Percentiles rank a stretch among this genome's conserved stretches.
These are phyloP conservation scores for Serendipita sp. DNA, from an alignment of 768 basidiomycete species.

Conservation along the genomic window DNA sequence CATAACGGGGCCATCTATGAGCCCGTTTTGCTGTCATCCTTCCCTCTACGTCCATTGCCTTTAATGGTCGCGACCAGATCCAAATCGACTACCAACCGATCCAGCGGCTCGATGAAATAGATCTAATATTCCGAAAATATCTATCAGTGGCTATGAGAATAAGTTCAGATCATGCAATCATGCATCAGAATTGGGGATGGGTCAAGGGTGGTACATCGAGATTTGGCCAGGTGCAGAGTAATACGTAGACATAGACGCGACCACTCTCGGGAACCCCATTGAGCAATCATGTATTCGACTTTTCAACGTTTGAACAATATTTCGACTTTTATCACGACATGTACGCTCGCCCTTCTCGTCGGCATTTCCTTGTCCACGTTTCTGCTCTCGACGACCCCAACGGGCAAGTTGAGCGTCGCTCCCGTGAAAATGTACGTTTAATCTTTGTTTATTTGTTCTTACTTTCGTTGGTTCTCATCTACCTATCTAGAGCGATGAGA, in stretches of 20 bases:
- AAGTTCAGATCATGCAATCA: no score
- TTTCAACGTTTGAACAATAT: conserved; percentile 51
- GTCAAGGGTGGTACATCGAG: no score
- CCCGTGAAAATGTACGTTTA: conserved; percentile 57
- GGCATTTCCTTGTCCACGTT: conserved; percentile 62
- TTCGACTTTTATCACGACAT: conserved; percentile 57
- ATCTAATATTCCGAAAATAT: no score
- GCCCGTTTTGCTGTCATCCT: no score
- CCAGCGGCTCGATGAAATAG: no score
- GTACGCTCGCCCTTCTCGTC: conserved; percentile 52
- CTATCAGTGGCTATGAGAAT: no score
- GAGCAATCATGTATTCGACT: background rate
- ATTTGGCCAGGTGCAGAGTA: no score
- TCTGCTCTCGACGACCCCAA: conserved; percentile 37
- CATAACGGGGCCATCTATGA: no score
- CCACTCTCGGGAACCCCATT: background rate
- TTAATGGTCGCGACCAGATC: no score
- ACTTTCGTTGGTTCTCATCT: conserved; percentile 16
- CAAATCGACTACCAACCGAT: no score
- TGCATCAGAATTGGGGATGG: no score
- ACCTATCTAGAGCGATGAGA: conserved; percentile 7
- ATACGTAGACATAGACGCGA: background rate
- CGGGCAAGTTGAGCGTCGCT: conserved; percentile 39
- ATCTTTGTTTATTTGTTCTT: background rate
- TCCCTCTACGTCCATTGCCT: no score